These are phyloP conservation scores for Metschnikowia drakensbergensis DNA, from an alignment of 805 yeast species.

Conservation along the genomic window DNA sequence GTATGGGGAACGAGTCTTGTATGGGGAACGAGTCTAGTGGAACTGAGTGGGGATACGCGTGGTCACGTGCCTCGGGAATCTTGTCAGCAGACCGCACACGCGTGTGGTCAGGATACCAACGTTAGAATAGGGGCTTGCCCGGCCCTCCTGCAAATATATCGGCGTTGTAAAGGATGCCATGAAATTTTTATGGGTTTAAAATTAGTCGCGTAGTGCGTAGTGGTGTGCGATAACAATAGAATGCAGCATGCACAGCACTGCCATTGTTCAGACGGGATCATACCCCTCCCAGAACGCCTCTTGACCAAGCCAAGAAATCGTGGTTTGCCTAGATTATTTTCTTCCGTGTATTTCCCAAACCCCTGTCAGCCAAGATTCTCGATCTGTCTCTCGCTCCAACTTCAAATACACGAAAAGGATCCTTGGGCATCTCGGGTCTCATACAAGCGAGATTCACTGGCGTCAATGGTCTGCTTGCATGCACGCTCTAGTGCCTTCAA, in stretches of 20 bases:
- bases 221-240: neutral
- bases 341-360: neutral
- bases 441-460: too few relatives aligned
- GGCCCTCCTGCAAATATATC: neutral
- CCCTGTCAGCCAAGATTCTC: too few relatives aligned
- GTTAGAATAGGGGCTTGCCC: neutral
- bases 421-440: too few relatives aligned
- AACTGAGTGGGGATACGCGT: neutral
- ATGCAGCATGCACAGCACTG: neutral
- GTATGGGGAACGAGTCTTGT: too few relatives aligned
- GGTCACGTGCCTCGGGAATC: constrained; percentile 1
- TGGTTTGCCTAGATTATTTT: neutral
- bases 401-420: too few relatives aligned
- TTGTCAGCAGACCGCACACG: neutral
- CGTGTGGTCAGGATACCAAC: neutral
- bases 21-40: too few relatives aligned
- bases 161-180: neutral
- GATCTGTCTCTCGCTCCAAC: too few relatives aligned
- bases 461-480: too few relatives aligned
- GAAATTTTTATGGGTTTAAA: neutral
- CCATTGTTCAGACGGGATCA: neutral
- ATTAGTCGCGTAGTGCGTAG: neutral
- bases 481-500: neutral
- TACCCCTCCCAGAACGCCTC: neutral
- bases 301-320: neutral